Base-by-base conservation (phyloP, 208 protist species). In the Leishmania guyanensis region DNA sequence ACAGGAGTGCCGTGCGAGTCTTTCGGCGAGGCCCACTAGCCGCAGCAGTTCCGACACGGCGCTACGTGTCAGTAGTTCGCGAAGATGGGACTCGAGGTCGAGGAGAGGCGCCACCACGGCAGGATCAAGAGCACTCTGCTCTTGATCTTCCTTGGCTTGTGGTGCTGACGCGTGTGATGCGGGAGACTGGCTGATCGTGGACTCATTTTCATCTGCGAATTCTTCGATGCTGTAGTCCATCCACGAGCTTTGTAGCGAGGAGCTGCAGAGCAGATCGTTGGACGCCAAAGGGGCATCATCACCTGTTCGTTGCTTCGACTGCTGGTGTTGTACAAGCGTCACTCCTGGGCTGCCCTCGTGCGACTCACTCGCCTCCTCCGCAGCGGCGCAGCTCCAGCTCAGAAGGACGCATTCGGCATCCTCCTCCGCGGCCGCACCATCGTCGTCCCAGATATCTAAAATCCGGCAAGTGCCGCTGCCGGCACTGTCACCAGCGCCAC, bases 391-490 rank as follows among this genome's bases (percentile, higher is more conserved):
- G 48, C 80, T 77, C 80, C 80, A 84, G 64, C 68, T 53, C 51
- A 84, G 56, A 22, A 84, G 48, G 3, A 80, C 69, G 26, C 80
- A 84, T 6, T 64, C 62, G 54, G 79, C 80, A n/a, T 69, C 66
- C 0, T 46, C 74, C 1, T 78, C 74, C 22, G 46, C 70, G 70
- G 14, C 70, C 10, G 64, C 74, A 43, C 1, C 10, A 64, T 29
- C 36, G 48, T 39, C 26, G 29, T n/a, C 10, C 14, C 29, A 33
- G 62, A 39, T 68, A 39, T 20, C 26, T 9, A 68, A 68, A 33
- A 39, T 26, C 8, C n/a, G 29, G 26, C 75, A 20, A 2, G n/a
- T 36, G 8, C 12, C 56, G 39, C 17, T 1, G 29, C 60, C 0
- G 60, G 54, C 39, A 12, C 3, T 68, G 62, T 39, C 62, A 68